phyloP scores from a whole-genome alignment of 2,329 filamentous ascomycete genomes.

The Colletotrichum sp. region DNA sequence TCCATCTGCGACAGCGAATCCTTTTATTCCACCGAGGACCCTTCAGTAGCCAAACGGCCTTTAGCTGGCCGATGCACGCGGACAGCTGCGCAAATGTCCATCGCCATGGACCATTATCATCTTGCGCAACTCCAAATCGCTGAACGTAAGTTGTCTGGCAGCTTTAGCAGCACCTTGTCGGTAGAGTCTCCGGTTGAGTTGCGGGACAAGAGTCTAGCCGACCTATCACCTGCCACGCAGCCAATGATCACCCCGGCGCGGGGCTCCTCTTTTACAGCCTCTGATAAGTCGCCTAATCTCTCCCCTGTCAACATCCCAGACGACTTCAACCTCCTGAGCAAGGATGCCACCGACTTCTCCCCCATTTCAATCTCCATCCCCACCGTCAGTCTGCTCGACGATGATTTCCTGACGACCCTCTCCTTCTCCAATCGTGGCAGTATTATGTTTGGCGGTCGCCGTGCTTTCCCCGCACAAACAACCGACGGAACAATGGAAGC shows the following conservation, averaged over 20 bases:
- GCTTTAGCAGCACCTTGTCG: slow-evolving; percentile 30
- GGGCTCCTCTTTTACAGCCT: slow-evolving; percentile 23
- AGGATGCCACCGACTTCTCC: slow-evolving; percentile 38
- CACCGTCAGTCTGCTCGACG: slow-evolving; percentile 60
- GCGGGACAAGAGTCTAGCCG: slow-evolving; percentile 27
- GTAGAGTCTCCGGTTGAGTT: slow-evolving; percentile 23
- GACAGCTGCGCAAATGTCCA: background rate
- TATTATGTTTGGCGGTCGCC: slow-evolving; percentile 59
- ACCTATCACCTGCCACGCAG: slow-evolving; percentile 27
- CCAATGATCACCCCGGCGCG: slow-evolving; percentile 28
- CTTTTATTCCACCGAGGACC: slow-evolving; percentile 28
- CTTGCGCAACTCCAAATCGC: background rate
- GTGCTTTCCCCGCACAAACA: slow-evolving; percentile 9
- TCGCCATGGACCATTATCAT: slow-evolving; percentile 3
- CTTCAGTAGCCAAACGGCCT: background rate
- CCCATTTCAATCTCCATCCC: slow-evolving; percentile 64
- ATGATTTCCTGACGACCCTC: slow-evolving; percentile 61
- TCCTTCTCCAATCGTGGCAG: slow-evolving; percentile 69
- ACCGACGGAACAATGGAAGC: slow-evolving; percentile 4
- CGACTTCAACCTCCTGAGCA: slow-evolving; percentile 26
- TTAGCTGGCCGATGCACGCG: slow-evolving; percentile 4
- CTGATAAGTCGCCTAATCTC: slow-evolving; percentile 20
- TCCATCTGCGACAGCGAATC: slow-evolving; percentile 31
- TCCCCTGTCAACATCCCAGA: slow-evolving; percentile 21
- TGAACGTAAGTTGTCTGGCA: slow-evolving; percentile 27